Percentiles rank a stretch among this genome's conserved stretches.
These are phyloP conservation scores for Leccinum laetum DNA, from an alignment of 1,284 basidiomycete species.

Conservation along the genomic window DNA sequence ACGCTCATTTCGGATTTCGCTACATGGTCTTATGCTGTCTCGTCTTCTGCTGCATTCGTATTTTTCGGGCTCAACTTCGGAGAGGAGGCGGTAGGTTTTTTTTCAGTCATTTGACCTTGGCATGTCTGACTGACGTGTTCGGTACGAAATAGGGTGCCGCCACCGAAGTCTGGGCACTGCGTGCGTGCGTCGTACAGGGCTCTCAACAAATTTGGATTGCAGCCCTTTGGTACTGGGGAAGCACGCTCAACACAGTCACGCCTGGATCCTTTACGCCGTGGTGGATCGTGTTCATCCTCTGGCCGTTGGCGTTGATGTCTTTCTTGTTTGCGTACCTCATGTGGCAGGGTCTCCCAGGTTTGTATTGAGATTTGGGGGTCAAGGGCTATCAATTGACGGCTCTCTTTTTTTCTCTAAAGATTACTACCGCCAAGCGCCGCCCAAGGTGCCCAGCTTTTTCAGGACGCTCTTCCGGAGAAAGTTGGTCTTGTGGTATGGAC, in stretches of 20 bases:
- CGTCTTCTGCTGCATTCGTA: slow-evolving; percentile 85
- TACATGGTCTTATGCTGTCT: slow-evolving; percentile 88
- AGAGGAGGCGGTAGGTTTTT: slow-evolving; percentile 78
- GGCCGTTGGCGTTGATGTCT: slow-evolving; percentile 78
- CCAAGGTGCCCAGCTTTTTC: slow-evolving; percentile 90
- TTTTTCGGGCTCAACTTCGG: slow-evolving; percentile 97
- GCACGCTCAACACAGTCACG: slow-evolving; percentile 61
- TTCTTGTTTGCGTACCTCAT: slow-evolving; percentile 80
- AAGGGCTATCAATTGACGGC: slow-evolving; percentile 8
- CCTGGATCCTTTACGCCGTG: slow-evolving; percentile 62
- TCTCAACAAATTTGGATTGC: slow-evolving; percentile 94
- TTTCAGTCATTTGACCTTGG: not conserved
- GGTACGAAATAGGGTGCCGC: slow-evolving; percentile 66
- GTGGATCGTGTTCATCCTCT: slow-evolving; percentile 83
- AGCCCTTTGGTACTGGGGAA: slow-evolving; percentile 94
- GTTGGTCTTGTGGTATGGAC: slow-evolving; percentile 74
- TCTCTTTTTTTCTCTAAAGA: slow-evolving; percentile 40
- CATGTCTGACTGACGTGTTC: slow-evolving; percentile 13
- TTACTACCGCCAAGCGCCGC: slow-evolving; percentile 86
- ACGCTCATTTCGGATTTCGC: slow-evolving; percentile 60
- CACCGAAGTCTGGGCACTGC: slow-evolving; percentile 88
- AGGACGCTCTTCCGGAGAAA: slow-evolving; percentile 86
- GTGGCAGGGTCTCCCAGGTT: slow-evolving; percentile 83
- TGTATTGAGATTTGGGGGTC: slow-evolving; percentile 20
- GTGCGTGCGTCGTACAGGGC: slow-evolving; percentile 90